phyloP scores from a whole-genome alignment of 148 eudicot genomes.

The Drosera capensis region DNA sequence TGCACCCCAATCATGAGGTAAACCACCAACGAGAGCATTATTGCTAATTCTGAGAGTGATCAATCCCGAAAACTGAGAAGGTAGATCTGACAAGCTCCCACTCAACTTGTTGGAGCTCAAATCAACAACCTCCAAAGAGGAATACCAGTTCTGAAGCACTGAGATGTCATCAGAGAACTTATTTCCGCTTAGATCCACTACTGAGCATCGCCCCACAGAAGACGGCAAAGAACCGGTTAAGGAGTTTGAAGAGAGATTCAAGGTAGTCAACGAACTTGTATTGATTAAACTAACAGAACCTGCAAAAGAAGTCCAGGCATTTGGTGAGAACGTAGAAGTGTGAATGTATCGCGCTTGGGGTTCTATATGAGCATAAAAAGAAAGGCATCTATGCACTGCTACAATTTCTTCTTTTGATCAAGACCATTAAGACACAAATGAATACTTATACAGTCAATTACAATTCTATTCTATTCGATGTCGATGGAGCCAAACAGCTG shows the following conservation, averaged over 20 bases:
- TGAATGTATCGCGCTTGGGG: not conserved
- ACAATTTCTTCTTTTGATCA: too few species aligned
- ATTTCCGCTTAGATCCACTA: conserved; percentile 52
- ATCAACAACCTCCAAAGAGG: conserved; percentile 51
- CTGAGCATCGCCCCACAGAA: conserved; percentile 29
- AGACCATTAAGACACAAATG: too few species aligned
- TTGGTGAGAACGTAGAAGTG: not conserved
- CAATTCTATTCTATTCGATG: too few species aligned
- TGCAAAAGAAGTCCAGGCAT: conserved; percentile 17
- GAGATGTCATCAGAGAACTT: conserved; percentile 38
- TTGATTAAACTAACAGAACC: conserved; percentile 62
- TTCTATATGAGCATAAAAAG: not conserved
- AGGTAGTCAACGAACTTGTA: conserved; percentile 44
- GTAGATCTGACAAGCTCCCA: conserved; percentile 54
- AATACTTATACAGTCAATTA: too few species aligned
- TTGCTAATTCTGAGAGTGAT: conserved; percentile 40
- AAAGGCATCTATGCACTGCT: too few species aligned
- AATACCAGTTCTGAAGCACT: conserved; percentile 30
- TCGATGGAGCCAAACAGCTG: too few species aligned
- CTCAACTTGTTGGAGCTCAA: conserved; percentile 67
- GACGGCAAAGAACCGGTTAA: conserved; percentile 44
- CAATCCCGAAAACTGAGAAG: conserved; percentile 40
- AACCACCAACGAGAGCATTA: conserved; percentile 50
- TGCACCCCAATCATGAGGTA: conserved; percentile 37
- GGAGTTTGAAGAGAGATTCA: conserved; percentile 46